Evolutionary conservation across 768 basidiomycete genomes (phyloP).

Genomic region (Trametes meyenii): DNA sequence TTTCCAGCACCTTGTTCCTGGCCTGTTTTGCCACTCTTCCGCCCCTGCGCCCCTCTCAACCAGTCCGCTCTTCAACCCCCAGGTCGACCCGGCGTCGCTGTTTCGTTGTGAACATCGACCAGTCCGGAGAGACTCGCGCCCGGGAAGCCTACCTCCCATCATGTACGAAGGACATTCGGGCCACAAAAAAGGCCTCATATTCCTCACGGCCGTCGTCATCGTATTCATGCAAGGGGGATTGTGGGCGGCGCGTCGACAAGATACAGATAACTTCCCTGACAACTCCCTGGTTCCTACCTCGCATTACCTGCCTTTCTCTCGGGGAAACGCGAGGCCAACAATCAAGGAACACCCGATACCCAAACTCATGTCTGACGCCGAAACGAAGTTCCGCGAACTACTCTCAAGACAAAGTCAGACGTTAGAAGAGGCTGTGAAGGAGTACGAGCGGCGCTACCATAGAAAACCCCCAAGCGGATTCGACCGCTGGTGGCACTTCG

Average conservation of each 20-base stretch:
- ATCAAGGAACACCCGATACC: constrained; percentile 78
- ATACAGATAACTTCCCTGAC: constrained; percentile 30
- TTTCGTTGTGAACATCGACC: not conserved
- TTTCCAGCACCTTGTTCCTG: constrained; percentile 3
- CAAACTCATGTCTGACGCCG: constrained; percentile 81
- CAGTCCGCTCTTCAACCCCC: constrained; percentile 14
- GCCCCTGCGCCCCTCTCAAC: constrained; percentile 11
- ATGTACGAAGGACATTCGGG: constrained; percentile 31
- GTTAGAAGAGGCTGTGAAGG: constrained; percentile 72
- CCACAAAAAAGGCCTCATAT: constrained; percentile 32
- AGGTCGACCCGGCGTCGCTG: constrained; percentile 13
- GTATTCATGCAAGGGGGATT: constrained; percentile 40
- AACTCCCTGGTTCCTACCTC: constrained; percentile 28
- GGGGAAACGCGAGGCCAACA: constrained; percentile 20
- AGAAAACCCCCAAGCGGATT: constrained; percentile 89
- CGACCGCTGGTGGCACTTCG: constrained; percentile 88
- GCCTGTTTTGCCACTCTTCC: not conserved
- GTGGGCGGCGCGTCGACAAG: constrained; percentile 33
- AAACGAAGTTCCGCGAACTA: constrained; percentile 65
- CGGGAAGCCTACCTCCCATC: not conserved
- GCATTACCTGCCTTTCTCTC: constrained; percentile 28
- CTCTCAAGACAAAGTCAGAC: constrained; percentile 79
- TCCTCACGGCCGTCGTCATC: constrained; percentile 31
- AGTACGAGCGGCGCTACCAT: constrained; percentile 79
- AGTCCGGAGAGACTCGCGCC: not conserved